Base-by-base conservation (phyloP, 805 yeast genomes). In the Metschnikowia reukaufii region DNA sequence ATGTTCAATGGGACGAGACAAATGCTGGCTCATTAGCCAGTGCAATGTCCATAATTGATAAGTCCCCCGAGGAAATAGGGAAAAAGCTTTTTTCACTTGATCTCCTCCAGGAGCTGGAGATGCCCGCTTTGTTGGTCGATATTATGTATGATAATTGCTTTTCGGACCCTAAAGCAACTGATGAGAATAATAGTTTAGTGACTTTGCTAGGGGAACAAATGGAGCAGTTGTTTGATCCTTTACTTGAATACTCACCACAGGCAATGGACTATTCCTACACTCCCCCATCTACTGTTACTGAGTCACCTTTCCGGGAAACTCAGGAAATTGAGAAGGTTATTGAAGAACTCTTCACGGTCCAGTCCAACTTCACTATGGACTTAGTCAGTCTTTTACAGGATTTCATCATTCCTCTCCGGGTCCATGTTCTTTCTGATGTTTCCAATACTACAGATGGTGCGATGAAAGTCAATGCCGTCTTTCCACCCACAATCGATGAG, bases 401-500 rank as follows among this genome's bases (percentile, higher is more conserved):
- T 48, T 84, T 86, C 50, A 74, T 91, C 34, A 82, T 90, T 20
- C 95, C 96, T 0, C 64, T 90, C 31, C 75, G 98, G 55, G 79
- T 86, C 13, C 75, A 76, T 47, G 89, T 86, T 0, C 64, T 88
- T 29, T 76, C 81, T 45, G 50, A 50, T 13, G 33, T 45, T 19
- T 41, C 57, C 9, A 77, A 77, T 1, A 70, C 76, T 3, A 74
- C 74, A 9, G 61, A 80, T 35, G 82, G 88, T 1, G 82, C 86
- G 2, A 65, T 83, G 1, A 81, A 82, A 54, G 73, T 91, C 29
- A 91, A 92, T 63, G 74, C 82, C 40, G 75, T 89, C 0, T 90
- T 92, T 60, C 97, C 98, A 2, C 97, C 97, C 0, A 92, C 98
- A 0, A 86, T 92, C 16, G 97, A 92, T 65, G 98, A 92, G 67